Percentiles rank a stretch among this genome's conserved stretches.
These are phyloP conservation scores for Fusarium metavorans DNA, from an alignment of 2,329 filamentous ascomycete species.

Conservation along the genomic window DNA sequence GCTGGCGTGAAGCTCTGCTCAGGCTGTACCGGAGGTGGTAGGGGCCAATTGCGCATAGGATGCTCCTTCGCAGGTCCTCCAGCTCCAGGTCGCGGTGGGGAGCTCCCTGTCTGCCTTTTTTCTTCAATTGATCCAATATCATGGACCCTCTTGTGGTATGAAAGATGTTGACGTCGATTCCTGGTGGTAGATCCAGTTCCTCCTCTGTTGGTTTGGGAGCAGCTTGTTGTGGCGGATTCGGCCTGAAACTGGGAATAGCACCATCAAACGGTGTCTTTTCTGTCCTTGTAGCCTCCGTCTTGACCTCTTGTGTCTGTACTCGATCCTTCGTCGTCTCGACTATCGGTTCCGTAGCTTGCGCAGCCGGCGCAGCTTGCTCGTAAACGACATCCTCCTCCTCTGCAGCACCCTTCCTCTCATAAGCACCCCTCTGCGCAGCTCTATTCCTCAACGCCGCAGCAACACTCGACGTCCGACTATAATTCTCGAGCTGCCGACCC, in stretches of 20 bases:
- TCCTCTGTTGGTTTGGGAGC: constrained; percentile 27
- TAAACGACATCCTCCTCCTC: constrained; percentile 12
- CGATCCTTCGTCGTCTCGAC: constrained; percentile 10
- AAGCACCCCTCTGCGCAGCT: constrained; percentile 18
- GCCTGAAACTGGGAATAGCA: constrained; percentile 19
- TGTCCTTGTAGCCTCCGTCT: constrained; percentile 5
- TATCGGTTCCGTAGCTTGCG: constrained; percentile 15
- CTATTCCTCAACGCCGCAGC: constrained; percentile 50
- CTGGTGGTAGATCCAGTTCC: constrained; percentile 53
- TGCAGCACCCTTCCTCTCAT: constrained; percentile 2
- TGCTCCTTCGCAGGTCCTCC: constrained; percentile 50
- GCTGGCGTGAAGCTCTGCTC: constrained; percentile 6
- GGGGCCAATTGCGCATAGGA: constrained; percentile 52
- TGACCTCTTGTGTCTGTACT: constrained; percentile 15
- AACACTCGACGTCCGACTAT: constrained; percentile 60
- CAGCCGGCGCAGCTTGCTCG: constrained; percentile 25
- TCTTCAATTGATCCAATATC: constrained; percentile 55
- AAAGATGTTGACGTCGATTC: constrained; percentile 62
- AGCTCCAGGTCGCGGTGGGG: constrained; percentile 16
- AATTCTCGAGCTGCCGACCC: constrained; percentile 64
- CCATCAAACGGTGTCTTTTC: constrained; percentile 16
- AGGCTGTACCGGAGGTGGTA: constrained; percentile 36
- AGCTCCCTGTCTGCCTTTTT: constrained; percentile 34
- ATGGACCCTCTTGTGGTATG: constrained; percentile 60
- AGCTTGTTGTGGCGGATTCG: constrained; percentile 11